Evolutionary conservation across 78 protist genomes (phyloP).

Genomic region (Dictyostelium capitatum): DNA sequence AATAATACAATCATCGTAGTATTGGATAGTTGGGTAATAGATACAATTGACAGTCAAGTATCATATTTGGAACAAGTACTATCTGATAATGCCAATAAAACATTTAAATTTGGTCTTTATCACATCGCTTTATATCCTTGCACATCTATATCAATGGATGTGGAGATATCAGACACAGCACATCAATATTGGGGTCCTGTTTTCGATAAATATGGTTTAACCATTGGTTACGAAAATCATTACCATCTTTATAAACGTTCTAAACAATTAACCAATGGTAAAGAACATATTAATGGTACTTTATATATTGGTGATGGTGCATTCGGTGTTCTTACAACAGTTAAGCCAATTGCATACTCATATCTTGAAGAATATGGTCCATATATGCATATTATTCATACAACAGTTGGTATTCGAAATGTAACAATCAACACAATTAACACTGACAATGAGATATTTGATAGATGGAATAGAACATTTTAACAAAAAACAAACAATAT

Average conservation of each 20-base stretch:
- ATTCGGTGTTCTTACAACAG: conserved; percentile 44
- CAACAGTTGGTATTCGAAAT: not conserved
- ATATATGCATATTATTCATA: conserved; percentile 10
- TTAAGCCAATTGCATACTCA: conserved; percentile 29
- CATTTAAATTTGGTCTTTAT: conserved; percentile 45
- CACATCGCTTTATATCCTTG: conserved; percentile 81
- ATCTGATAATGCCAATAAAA: not conserved
- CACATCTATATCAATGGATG: conserved; percentile 10
- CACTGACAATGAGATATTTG: not conserved
- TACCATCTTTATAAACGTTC: conserved; percentile 81
- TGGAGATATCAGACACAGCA: conserved; percentile 13
- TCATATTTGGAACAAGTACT: not conserved
- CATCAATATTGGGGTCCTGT: conserved; percentile 62
- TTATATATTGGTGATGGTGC: conserved; percentile 82
- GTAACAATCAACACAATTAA: not conserved
- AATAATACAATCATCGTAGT: conserved; percentile 39
- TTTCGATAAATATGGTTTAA: conserved; percentile 57
- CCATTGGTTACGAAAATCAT: conserved; percentile 82
- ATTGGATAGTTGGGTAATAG: conserved; percentile 36
- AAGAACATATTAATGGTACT: conserved; percentile 33
- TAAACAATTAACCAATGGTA: conserved; percentile 39
- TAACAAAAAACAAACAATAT: not conserved
- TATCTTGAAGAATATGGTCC: conserved; percentile 12
- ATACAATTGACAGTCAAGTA: conserved; percentile 2
- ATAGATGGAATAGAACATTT: conserved; percentile 21